Evolutionary conservation across 2,329 filamentous ascomycete species (phyloP).

Genomic region (Alternaria triticina): DNA sequence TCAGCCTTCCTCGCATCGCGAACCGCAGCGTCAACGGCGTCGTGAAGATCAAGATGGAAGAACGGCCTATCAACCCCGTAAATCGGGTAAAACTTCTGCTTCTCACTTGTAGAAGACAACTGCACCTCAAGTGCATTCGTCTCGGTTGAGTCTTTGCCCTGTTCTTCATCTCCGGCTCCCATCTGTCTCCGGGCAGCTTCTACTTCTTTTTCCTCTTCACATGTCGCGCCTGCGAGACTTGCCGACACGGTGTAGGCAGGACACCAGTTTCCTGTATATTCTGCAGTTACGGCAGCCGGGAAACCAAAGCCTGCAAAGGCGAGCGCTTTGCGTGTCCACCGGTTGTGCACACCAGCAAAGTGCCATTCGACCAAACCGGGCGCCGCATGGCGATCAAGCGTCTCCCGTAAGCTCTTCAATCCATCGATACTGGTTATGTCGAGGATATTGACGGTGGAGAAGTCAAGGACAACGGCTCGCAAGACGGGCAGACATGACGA

Average conservation of each 20-base stretch:
- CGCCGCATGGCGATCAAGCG: conserved; percentile 59
- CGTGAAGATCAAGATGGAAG: conserved; percentile 38
- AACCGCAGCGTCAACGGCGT: conserved; percentile 37
- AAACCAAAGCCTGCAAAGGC: conserved; percentile 62
- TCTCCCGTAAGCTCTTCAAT: conserved; percentile 61
- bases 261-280: conserved; percentile 25
- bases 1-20: conserved; percentile 29
- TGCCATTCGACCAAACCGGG: conserved; percentile 49
- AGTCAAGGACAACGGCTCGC: conserved; percentile 63
- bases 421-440: conserved; percentile 64
- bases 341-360: conserved; percentile 60
- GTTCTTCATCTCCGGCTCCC: conserved; percentile 14
- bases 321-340: conserved; percentile 64
- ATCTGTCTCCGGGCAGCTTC: conserved; percentile 5
- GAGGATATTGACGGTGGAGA: conserved; percentile 61
- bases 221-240: conserved; percentile 21
- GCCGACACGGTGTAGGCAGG: conserved; percentile 31
- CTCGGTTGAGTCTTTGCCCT: background rate
- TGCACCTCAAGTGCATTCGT: background rate
- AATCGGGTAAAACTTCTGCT: conserved; percentile 9
- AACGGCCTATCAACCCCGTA: conserved; percentile 35
- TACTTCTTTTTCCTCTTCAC: conserved; percentile 17
- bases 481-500: conserved; percentile 52
- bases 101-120: background rate
- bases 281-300: conserved; percentile 22